Conservation (phyloP, 2,329 filamentous ascomycete genomes). For the Talaromyces sp. region DNA sequence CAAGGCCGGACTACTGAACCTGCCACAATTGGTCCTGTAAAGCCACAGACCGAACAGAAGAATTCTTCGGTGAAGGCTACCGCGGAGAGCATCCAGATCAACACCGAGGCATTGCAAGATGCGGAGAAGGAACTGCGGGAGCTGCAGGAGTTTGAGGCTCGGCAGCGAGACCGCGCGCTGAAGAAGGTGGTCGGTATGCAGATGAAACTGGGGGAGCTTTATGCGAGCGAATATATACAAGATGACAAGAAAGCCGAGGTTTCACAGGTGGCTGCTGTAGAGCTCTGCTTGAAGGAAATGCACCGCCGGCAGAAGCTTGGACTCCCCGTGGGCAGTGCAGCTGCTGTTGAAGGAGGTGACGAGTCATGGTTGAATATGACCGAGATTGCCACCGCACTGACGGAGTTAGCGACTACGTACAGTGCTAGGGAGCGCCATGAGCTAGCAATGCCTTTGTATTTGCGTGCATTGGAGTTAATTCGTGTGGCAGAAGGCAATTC, state of each 20-base stretch:
- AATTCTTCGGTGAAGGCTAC: slow-evolving; percentile 22
- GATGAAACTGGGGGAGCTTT: slow-evolving; percentile 83
- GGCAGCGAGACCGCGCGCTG: slow-evolving; percentile 66
- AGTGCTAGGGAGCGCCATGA: slow-evolving; percentile 73
- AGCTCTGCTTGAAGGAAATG: slow-evolving; percentile 75
- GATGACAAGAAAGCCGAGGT: slow-evolving; percentile 75
- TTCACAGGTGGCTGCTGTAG: slow-evolving; percentile 76
- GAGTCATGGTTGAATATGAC: slow-evolving; percentile 41
- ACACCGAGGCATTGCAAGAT: slow-evolving; percentile 26
- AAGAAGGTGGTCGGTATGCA: slow-evolving; percentile 74
- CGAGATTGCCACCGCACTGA: slow-evolving; percentile 38
- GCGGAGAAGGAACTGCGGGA: slow-evolving; percentile 26
- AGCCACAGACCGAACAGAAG: slow-evolving; percentile 14
- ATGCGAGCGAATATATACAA: slow-evolving; percentile 74
- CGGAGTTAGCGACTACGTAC: slow-evolving; percentile 76
- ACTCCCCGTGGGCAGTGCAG: slow-evolving; percentile 68
- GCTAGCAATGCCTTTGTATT: slow-evolving; percentile 80
- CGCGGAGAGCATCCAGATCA: slow-evolving; percentile 22
- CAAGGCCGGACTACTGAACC: slow-evolving; percentile 26
- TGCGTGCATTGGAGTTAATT: slow-evolving; percentile 77
- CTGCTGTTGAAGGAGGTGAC: slow-evolving; percentile 30
- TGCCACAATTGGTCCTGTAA: slow-evolving; percentile 10
- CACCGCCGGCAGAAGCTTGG: slow-evolving; percentile 68
- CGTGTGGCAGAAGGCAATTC: slow-evolving; percentile 47
- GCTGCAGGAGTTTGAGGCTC: slow-evolving; percentile 33